These are phyloP conservation scores for Acrocalymma vagum DNA, from an alignment of 2,329 filamentous ascomycete genomes.

Conservation along the genomic window DNA sequence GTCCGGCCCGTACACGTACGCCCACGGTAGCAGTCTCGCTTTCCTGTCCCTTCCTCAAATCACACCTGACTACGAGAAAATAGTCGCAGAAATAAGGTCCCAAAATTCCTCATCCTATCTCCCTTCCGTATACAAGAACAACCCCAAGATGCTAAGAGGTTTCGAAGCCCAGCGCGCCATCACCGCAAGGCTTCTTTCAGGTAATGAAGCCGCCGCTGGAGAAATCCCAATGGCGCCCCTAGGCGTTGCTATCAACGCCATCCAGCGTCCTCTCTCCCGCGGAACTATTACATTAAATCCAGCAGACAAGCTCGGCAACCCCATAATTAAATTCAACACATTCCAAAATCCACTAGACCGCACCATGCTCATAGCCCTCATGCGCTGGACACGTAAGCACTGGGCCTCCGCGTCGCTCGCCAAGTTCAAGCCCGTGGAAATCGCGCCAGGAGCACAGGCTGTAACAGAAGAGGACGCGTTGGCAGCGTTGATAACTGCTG, in stretches of 20 bases:
- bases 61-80: constrained; percentile 7
- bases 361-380: constrained; percentile 33
- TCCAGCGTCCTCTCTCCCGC: constrained; percentile 30
- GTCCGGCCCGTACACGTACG: constrained; percentile 29
- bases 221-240: constrained; percentile 29
- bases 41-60: constrained; percentile 17
- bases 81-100: constrained; percentile 9
- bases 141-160: constrained; percentile 14
- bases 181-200: constrained; percentile 9
- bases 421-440: constrained; percentile 38
- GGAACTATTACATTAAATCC: constrained; percentile 45
- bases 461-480: constrained; percentile 23
- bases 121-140: constrained; percentile 13
- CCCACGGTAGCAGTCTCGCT: constrained; percentile 11
- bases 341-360: constrained; percentile 43
- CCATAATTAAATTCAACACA: constrained; percentile 38
- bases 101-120: constrained; percentile 18
- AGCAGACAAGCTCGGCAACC: constrained; percentile 33
- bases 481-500: constrained; percentile 7
- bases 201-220: constrained; percentile 27
- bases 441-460: constrained; percentile 28
- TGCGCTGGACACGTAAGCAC: constrained; percentile 42
- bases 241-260: constrained; percentile 11
- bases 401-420: constrained; percentile 34
- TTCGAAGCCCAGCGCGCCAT: constrained; percentile 18